Conservation (phyloP, 352 stramenopile species). For the Thraustochytrium striatum region DNA sequence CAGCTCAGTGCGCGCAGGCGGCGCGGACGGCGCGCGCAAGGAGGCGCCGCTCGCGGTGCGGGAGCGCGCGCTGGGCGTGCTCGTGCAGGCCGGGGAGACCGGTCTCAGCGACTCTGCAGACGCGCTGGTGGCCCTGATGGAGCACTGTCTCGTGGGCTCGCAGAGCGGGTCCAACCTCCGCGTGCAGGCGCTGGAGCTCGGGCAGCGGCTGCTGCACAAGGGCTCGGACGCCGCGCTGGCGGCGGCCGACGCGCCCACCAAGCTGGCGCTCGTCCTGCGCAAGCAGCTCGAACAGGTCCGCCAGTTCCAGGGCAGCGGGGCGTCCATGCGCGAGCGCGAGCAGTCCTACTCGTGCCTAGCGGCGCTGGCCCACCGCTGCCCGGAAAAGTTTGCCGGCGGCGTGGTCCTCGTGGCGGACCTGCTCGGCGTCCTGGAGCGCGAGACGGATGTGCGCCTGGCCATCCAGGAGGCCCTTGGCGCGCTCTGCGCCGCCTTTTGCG, state of each 20-base stretch:
- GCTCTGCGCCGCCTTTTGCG: conserved; percentile 4
- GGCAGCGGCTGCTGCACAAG: neutral
- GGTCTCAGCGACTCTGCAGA: neutral
- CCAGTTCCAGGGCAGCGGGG: neutral
- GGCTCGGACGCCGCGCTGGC: neutral
- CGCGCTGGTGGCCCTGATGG: neutral
- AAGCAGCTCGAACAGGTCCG: conserved; percentile 42
- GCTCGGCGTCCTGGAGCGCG: neutral
- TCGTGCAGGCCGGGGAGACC: neutral
- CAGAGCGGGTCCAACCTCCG: conserved; percentile 1
- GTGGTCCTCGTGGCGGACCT: conserved; percentile 24
- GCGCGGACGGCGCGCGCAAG: conserved; percentile 13
- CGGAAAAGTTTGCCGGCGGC: neutral
- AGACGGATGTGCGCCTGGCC: conserved; percentile 12
- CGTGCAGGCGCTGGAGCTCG: conserved; percentile 28
- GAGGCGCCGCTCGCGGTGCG: neutral
- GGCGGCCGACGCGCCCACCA: neutral
- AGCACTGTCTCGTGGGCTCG: neutral
- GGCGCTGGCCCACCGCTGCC: neutral
- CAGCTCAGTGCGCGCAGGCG: neutral
- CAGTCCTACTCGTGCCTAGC: conserved; percentile 8
- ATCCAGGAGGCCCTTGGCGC: conserved; percentile 37
- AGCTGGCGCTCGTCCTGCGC: conserved; percentile 16
- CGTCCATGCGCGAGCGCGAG: neutral
- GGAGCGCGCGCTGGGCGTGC: conserved; percentile 15